These are phyloP conservation scores for Ogataea wickerhamii DNA, from an alignment of 805 yeast species.

Conservation along the genomic window DNA sequence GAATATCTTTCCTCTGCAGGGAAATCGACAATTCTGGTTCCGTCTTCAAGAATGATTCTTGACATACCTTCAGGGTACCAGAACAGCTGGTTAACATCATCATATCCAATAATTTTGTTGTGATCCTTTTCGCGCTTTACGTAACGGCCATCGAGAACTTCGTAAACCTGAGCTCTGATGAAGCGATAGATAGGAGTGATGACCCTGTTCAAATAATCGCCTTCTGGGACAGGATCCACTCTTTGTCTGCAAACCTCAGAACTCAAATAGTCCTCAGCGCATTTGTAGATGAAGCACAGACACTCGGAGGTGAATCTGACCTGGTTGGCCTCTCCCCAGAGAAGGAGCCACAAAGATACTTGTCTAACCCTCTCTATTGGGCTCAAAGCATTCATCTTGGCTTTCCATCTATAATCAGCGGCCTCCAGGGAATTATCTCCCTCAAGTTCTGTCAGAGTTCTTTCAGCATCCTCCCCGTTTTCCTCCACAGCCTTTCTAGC, in stretches of 20 bases:
- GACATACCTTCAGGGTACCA: constrained; percentile 99
- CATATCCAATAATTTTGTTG: constrained; percentile 82
- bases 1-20: constrained; percentile 87
- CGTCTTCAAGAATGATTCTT: constrained; percentile 87
- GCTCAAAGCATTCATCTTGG: constrained; percentile 65
- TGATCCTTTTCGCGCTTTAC: constrained; percentile 85
- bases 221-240: constrained; percentile 78
- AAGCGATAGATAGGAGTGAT: constrained; percentile 86
- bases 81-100: constrained; percentile 96
- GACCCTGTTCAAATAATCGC: constrained; percentile 87
- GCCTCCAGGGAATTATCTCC: constrained; percentile 86
- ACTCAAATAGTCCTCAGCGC: constrained; percentile 84
- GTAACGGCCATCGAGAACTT: constrained; percentile 74
- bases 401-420: constrained; percentile 79
- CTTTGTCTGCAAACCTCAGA: constrained; percentile 91
- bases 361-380: constrained; percentile 83
- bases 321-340: constrained; percentile 92
- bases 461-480: constrained; percentile 58
- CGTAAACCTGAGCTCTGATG: constrained; percentile 78
- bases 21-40: constrained; percentile 84
- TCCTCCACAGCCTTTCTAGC: constrained; percentile 67
- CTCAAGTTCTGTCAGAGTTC: constrained; percentile 59
- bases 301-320: constrained; percentile 91
- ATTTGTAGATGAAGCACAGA: constrained; percentile 91
- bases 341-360: constrained; percentile 65